Base-by-base conservation (phyloP, 495 filamentous ascomycete genomes). In the Daldinia concentrica region DNA sequence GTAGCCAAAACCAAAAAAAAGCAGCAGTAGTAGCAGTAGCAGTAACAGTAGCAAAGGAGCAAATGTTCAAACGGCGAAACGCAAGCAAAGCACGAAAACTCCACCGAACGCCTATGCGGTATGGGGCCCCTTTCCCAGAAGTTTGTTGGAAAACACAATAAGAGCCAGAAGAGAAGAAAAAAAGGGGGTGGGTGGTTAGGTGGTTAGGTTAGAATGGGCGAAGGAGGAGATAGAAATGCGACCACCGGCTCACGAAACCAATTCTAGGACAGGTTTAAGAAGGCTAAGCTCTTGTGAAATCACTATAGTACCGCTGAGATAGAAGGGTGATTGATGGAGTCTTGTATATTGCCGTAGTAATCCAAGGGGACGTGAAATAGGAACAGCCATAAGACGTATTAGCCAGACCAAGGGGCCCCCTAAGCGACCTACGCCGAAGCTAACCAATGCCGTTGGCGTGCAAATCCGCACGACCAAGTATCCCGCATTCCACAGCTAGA, bases 61-160 rank as follows among this genome's bases (percentile, higher is more conserved):
- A 62, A 58, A 45, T 39, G 43, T 8, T 29, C 41, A 27, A 50
- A 59, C 26, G 50, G 26, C 32, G n/a, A 58, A 58, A 30, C 22
- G 34, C 7, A 27, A 60, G 15, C n/a, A 30, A 27, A 60, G 26
- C 57, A 45, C 12, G 19, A 29, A 62, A 69, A 73, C 71, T 66
- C 71, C 71, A 69, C 71, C 71, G 66, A 73, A 73, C 71, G 71
- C 71, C 71, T 69, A 66, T 73, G 71, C 71, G 71, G 43, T 73
- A 73, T 69, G 71, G 62, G 30, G 43, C 68, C 62, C 68, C 37
- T 52, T 64, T 62, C 58, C 48, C 48, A 62, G 50, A 68, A 64
- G 61, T 54, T 54, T 30, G 50, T 54, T 6, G 27, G 50, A 54
- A 54, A 54, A 30, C 51, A 54, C 51, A n/a, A 30, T n/a, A 54